Conservation (phyloP, 2,329 filamentous ascomycete genomes). For the Diaporthe longicolla region DNA sequence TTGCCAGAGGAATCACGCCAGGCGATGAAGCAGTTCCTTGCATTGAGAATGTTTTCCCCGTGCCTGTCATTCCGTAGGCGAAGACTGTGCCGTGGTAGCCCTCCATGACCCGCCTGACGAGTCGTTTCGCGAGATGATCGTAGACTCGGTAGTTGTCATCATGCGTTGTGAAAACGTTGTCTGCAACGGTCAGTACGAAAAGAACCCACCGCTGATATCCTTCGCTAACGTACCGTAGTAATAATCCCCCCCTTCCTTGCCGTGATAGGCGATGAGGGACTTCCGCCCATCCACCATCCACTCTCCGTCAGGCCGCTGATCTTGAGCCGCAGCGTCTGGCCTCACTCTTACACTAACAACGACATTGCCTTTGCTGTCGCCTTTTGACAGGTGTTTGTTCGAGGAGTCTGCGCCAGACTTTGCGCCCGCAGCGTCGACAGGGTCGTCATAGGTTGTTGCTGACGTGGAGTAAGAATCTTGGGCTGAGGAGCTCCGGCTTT, state of each 20-base stretch:
- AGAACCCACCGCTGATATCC: not conserved
- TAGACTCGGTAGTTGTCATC: conserved; percentile 97
- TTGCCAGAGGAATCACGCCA: conserved; percentile 95
- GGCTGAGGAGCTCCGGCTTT: conserved; percentile 91
- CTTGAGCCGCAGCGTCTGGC: conserved; percentile 80
- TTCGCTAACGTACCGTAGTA: conserved; percentile 79
- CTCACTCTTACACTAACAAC: conserved; percentile 94
- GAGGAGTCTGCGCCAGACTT: conserved; percentile 50
- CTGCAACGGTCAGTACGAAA: conserved; percentile 60
- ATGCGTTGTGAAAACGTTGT: conserved; percentile 95
- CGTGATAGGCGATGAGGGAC: conserved; percentile 85
- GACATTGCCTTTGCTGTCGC: conserved; percentile 92
- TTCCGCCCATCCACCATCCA: conserved; percentile 93
- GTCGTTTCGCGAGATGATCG: conserved; percentile 91
- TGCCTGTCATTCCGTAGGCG: conserved; percentile 98
- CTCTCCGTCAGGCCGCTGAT: conserved; percentile 79
- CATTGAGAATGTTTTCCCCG: conserved; percentile 99
- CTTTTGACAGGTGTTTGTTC: conserved; percentile 67
- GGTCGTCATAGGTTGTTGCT: conserved; percentile 89
- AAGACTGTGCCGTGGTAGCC: conserved; percentile 99
- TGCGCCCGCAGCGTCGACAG: conserved; percentile 67
- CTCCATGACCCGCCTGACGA: conserved; percentile 98
- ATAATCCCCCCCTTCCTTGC: conserved; percentile 93
- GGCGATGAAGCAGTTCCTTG: conserved; percentile 96
- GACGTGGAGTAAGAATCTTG: conserved; percentile 94